These are phyloP conservation scores for Corinectria fuckeliana DNA, from an alignment of 2,329 filamentous ascomycete genomes.

Conservation along the genomic window DNA sequence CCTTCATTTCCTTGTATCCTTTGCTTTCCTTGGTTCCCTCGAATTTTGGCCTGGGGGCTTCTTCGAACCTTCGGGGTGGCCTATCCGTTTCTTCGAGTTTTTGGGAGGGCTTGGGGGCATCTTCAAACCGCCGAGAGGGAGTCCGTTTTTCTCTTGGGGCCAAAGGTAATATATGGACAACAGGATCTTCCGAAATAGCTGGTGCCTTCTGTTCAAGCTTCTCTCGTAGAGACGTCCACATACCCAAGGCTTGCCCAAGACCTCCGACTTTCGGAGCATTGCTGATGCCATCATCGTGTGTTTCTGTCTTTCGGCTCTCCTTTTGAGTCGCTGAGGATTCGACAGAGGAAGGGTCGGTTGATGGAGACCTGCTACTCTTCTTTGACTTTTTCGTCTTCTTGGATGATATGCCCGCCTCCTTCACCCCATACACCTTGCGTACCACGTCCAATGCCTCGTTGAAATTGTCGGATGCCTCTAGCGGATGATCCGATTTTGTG, in stretches of 20 bases:
- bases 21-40: background rate
- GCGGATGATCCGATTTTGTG: background rate
- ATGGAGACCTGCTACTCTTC: background rate
- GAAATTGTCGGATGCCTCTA: conserved; percentile 20
- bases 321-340: too few species aligned
- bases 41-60: background rate
- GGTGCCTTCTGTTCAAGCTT: conserved; percentile 28
- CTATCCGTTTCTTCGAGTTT: background rate
- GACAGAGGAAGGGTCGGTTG: too few species aligned
- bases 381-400: conserved; percentile 13
- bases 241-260: conserved; percentile 11
- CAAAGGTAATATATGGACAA: background rate
- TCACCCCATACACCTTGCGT: conserved; percentile 34
- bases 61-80: background rate
- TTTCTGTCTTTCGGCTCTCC: background rate
- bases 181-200: background rate
- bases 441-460: conserved; percentile 32
- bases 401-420: conserved; percentile 1
- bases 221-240: conserved; percentile 41
- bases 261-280: background rate
- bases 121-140: background rate
- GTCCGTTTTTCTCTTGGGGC: background rate
- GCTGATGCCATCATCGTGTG: background rate
- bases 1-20: conserved; percentile 12
- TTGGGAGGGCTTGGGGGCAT: background rate